Base-by-base conservation (phyloP, 345 rosid genomes). In the Ricinus communis region DNA sequence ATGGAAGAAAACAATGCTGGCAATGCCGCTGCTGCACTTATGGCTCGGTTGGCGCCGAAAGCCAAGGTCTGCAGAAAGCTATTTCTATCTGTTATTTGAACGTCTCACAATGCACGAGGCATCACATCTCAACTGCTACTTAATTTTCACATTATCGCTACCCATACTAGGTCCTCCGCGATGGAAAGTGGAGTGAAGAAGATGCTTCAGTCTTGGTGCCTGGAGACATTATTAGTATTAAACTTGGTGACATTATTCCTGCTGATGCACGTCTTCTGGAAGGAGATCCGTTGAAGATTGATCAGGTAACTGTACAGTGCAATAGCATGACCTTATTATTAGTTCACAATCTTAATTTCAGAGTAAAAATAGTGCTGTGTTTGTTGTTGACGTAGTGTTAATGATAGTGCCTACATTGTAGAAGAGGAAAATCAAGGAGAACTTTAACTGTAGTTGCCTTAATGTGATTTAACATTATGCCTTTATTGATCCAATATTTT, bases 251-350 rank as follows among this genome's bases (percentile, higher is more conserved):
- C 57, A 89, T 87, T 55, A 80, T 87, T 57, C 95, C 95, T 0
- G 91, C 95, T 24, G 89, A 87, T 82, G 93, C 89, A 24, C 87
- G 90, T 55, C 87, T 91, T 52, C 79, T 89, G 11, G 90, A 84
- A 77, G 97, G 97, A 56, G 95, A 91, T 72, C 91, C 95, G 57
- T 71, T 87, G 40, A 89, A 87, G 76, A 83, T 89, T 41, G 91
- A 89, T 56, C 91, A 80, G 83, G 89, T 82, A 74, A 61, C 57
- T 36, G 22, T 40, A 24, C 41, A 18, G 31, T 12, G 27, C 58
- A 45, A 51, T 4, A 69, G 5, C n/a, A 41, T 28, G 11, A 25
- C 51, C 38, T 36, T 13, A 13, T 36, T 13, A 13, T 22, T 8
- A 22, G 30, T 67, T 21, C 14, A 22, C 30, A 38, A n/a, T 16